phyloP scores from a whole-genome alignment of 116 monocot genomes.

The Trichopus zeylanicus region DNA sequence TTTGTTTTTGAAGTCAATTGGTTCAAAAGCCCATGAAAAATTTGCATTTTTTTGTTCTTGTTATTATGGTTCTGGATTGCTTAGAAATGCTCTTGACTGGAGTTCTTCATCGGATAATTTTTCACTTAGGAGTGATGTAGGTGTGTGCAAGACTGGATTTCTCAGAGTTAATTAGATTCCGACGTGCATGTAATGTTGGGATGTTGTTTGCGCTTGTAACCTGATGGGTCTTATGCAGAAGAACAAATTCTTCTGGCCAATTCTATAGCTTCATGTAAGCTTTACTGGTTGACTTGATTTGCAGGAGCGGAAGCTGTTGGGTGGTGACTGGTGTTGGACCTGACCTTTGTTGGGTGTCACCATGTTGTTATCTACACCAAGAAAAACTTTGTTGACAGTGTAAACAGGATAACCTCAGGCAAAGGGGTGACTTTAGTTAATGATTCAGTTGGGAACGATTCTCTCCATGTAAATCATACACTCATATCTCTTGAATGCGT shows the following conservation, averaged over 20 bases:
- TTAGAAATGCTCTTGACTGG: too few species aligned
- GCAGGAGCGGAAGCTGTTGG: slow-evolving; percentile 85
- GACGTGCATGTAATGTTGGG: too few species aligned
- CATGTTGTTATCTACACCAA: slow-evolving; percentile 74
- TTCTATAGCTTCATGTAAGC: too few species aligned
- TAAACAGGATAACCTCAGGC: slow-evolving; percentile 67
- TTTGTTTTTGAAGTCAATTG: background rate
- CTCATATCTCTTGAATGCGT: too few species aligned
- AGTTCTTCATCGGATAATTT: too few species aligned
- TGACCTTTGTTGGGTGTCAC: slow-evolving; percentile 83
- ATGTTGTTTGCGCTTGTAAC: slow-evolving; percentile 77
- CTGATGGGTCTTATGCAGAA: slow-evolving; percentile 82
- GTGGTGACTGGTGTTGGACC: slow-evolving; percentile 64
- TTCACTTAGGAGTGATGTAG: too few species aligned
- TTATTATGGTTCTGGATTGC: too few species aligned
- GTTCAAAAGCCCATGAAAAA: too few species aligned
- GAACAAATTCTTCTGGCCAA: slow-evolving; percentile 87
- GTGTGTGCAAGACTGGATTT: too few species aligned
- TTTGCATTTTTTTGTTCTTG: too few species aligned
- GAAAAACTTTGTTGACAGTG: slow-evolving; percentile 66
- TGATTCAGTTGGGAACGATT: slow-evolving; percentile 95
- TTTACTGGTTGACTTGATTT: too few species aligned
- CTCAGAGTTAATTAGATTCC: too few species aligned
- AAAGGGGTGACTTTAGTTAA: slow-evolving; percentile 88
- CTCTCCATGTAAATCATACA: slow-evolving; percentile 48